These are phyloP conservation scores for Pichia gijzeniarum DNA, from an alignment of 805 yeast species.

Conservation along the genomic window DNA sequence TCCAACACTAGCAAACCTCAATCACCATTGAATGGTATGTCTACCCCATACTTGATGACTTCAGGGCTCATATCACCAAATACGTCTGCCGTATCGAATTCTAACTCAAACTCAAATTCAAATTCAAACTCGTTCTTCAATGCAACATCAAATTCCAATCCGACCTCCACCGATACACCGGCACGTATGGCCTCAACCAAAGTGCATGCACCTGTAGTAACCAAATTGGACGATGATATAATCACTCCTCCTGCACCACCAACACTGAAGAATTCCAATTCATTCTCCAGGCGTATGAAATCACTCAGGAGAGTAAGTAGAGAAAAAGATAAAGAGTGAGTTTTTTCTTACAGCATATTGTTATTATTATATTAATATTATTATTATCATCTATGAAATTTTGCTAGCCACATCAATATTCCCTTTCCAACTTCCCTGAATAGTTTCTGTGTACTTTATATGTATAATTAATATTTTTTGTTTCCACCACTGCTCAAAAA, in stretches of 20 bases:
- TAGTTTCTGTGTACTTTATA: too few relatives aligned
- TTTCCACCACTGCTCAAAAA: too few relatives aligned
- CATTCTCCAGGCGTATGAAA: slow-evolving; percentile 20
- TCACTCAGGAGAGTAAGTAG: slow-evolving; percentile 21
- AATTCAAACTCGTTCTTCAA: too few relatives aligned
- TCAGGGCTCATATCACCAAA: slow-evolving; percentile 55
- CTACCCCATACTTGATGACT: slow-evolving; percentile 63
- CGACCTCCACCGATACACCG: slow-evolving; percentile 4
- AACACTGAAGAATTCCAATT: slow-evolving; percentile 2
- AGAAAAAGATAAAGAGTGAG: slow-evolving; percentile 8
- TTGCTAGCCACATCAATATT: too few relatives aligned
- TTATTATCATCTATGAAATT: too few relatives aligned
- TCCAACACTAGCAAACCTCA: slow-evolving; percentile 35
- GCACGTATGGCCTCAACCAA: slow-evolving; percentile 16
- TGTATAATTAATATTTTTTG: too few relatives aligned
- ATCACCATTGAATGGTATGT: slow-evolving; percentile 39
- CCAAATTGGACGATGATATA: slow-evolving; percentile 22
- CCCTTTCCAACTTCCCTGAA: too few relatives aligned
- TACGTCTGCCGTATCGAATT: slow-evolving; percentile 8
- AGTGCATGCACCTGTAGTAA: slow-evolving; percentile 27
- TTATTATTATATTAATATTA: too few relatives aligned
- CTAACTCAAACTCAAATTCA: background rate
- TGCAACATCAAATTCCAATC: background rate
- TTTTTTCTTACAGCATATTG: too few relatives aligned
- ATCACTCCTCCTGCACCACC: slow-evolving; percentile 6